Evolutionary conservation across 257 asterid species (phyloP).

Genomic region (Lycium barbarum): DNA sequence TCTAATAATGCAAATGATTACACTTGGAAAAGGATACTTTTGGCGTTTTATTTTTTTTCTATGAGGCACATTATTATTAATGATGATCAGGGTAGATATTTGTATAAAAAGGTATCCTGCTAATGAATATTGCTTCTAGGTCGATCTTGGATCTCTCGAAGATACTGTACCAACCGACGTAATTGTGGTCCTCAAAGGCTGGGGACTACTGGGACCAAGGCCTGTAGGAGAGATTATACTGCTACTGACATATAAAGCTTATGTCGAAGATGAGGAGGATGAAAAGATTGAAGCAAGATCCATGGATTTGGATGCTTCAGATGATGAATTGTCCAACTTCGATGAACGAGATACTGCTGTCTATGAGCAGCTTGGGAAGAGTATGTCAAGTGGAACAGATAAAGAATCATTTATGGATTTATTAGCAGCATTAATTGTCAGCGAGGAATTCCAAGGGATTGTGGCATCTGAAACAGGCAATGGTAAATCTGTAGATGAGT

Average conservation of each 20-base stretch:
- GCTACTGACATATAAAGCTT: constrained; percentile 93
- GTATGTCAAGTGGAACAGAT: constrained; percentile 45
- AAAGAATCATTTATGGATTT: constrained; percentile 85
- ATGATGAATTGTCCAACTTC: constrained; percentile 67
- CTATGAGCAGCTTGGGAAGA: constrained; percentile 49
- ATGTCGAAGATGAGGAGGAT: constrained; percentile 99
- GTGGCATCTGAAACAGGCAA: constrained; percentile 76
- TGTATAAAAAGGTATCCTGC: constrained; percentile 1
- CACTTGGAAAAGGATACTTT: background rate
- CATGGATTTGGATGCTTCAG: constrained; percentile 50
- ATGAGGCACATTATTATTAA: background rate
- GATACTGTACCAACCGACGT: constrained; percentile 95
- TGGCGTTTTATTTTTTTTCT: background rate
- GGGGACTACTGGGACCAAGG: constrained; percentile 76
- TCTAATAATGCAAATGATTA: constrained; percentile 13
- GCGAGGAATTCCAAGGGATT: constrained; percentile 95
- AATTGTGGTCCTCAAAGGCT: constrained; percentile 78
- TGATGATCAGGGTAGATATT: background rate
- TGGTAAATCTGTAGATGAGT: constrained; percentile 48
- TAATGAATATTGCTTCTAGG: constrained; percentile 50
- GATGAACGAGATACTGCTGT: constrained; percentile 46
- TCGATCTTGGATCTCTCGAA: constrained; percentile 87
- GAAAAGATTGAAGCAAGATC: constrained; percentile 51
- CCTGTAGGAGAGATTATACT: constrained; percentile 85
- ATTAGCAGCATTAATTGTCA: constrained; percentile 78